Base-by-base conservation (phyloP, 495 filamentous ascomycete species). In the Lasiosphaeria miniovina region DNA sequence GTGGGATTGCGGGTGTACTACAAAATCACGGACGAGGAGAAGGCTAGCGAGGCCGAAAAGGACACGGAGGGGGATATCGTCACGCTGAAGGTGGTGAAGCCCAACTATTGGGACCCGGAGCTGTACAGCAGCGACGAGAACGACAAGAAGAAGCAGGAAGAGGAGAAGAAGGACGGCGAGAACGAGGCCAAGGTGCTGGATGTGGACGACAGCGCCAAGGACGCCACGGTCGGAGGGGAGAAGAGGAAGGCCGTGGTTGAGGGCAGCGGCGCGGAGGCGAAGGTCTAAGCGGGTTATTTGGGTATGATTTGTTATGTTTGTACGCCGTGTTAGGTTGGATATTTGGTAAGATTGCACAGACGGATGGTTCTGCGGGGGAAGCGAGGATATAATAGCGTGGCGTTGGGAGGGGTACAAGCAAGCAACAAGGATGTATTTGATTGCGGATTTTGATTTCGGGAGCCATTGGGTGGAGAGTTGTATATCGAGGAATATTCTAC, bases 1-100 rank as follows among this genome's bases (percentile, higher is more conserved):
- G 83, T 94, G 0, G 90, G 91, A 0, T 67, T 96, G 49, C 78
- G 87, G 36, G 84, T 96, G 1, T 94, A 90, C 70, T 85, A 76
- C 58, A 70, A 71, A 80, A 84, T 85, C 3, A 73, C 76, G 31
- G 81, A 84, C 33, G 77, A 78, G 48, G 80, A 69, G 3, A 10
- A 79, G 33, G 77, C 80, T 11, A 76, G 74, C 36, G 84, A 83
- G 56, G 61, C 72, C 15, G 73, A 83, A 32, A 76, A 79, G 49
- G 79, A 69, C 3, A 7, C 79, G 33, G 77, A 80, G 10, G 76
- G 73, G 48, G 84, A 83, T 58, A 63, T 74, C 17, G 72, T 77
- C 0, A 73, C 66, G 63, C 31, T 80, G 48, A 60, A 65, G 45
- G 76, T 79, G 4, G 66, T 79, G 17, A 60, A 74, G 41, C 74